Base-by-base conservation (phyloP, 75 land plant species). In the Sequoiadendron giganteum region DNA sequence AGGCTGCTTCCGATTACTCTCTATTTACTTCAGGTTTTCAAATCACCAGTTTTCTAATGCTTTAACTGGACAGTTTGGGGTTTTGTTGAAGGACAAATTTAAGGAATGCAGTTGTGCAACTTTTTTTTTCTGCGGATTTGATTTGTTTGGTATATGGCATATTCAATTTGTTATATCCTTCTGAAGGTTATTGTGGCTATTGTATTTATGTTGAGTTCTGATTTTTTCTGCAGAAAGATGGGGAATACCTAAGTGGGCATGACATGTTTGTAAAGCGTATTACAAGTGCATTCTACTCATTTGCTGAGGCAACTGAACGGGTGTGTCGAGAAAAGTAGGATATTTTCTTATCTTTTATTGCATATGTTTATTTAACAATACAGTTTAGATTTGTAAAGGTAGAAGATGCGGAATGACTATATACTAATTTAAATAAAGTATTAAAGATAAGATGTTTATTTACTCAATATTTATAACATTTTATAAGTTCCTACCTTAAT, bases 201-300 rank as follows among this genome's bases (percentile, higher is more conserved):
- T 25, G 43, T 28, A 43, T 81, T 80, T 28, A 10, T 45, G 43
- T 28, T 81, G 45, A 81, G 28, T 42, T 82, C 1, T 47, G 30
- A 79, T 1, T 81, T 32, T 85, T 87, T 19, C 14, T 90, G 87
- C 94, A 98, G 99, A 98, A 98, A 91, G 99, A 98, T 85, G 99
- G 99, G 38, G 98, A 98, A 89, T 95, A 95, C 91, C 91, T 96
- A 43, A 97, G 98, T 93, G 96, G 98, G 15, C 99, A 97, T 91
- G 96, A 96, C 47, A 92, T 98, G 89, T 98, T 98, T 88, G 90
- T 98, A 58, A 93, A 89, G 83, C 98, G 96, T 87, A 97, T 98
- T 58, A 93, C 93, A 48, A 89, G 93, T 85, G 97, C 99, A 81
- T 98, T 95, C 89, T 92, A 95, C 89, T 87, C 93, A 43, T 98